Conservation (phyloP, 1,284 basidiomycete species). For the Polyporus tsugae region DNA sequence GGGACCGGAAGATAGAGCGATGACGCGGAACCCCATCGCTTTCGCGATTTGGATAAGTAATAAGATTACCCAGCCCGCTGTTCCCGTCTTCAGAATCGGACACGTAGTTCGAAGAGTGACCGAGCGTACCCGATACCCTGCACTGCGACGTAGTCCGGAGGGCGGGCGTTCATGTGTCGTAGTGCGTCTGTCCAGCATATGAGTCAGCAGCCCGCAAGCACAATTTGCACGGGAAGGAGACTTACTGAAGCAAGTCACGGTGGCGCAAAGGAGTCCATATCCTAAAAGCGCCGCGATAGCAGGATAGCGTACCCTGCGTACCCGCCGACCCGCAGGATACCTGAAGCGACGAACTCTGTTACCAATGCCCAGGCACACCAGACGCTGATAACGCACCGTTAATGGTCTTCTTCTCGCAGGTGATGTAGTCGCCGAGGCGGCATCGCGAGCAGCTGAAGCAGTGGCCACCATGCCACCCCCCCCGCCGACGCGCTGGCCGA, state of each 20-base stretch:
- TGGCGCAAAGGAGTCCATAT: conserved; percentile 81
- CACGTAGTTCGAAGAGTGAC: neutral
- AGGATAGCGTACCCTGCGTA: conserved; percentile 34
- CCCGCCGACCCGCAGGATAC: conserved; percentile 31
- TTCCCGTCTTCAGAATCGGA: too few relatives aligned
- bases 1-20: conserved; percentile 40
- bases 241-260: conserved; percentile 38
- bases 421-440: conserved; percentile 33
- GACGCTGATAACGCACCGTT: conserved; percentile 40
- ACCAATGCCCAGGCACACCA: neutral
- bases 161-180: conserved; percentile 35
- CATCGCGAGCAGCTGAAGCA: conserved; percentile 37
- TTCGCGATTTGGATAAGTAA: conserved; percentile 40
- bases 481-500: conserved; percentile 38
- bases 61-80: conserved; percentile 45
- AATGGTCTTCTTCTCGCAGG: conserved; percentile 29
- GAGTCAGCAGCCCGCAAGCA: neutral
- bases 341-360: conserved; percentile 8
- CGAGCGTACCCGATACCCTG: conserved; percentile 42
- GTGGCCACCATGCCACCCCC: conserved; percentile 41
- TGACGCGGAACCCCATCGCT: conserved; percentile 41
- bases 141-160: conserved; percentile 40
- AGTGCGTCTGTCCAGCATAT: conserved; percentile 29
- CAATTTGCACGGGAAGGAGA: neutral
- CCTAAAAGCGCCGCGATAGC: conserved; percentile 78